phyloP scores from a whole-genome alignment of 208 protist genomes.

The Porcisia hertigi region DNA sequence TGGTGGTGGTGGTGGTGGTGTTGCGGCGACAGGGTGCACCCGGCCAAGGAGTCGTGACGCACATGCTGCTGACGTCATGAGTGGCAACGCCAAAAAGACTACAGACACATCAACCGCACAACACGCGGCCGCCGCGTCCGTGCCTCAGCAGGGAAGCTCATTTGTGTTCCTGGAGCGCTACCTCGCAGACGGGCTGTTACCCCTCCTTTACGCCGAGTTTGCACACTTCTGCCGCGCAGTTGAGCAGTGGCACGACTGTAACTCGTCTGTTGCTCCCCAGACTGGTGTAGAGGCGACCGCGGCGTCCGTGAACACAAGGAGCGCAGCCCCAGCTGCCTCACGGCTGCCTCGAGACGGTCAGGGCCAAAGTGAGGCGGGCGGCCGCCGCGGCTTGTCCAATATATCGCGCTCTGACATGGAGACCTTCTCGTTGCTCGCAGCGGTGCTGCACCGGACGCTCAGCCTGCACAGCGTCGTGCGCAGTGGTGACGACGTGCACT shows the following conservation, averaged over 20 bases:
- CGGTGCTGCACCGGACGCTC: conserved; percentile 5
- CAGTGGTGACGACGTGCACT: not conserved
- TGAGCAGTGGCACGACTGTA: conserved; percentile 4
- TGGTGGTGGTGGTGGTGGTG: not conserved
- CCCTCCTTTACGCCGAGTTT: conserved; percentile 8
- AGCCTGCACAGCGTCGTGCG: not conserved
- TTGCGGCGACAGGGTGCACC: not conserved
- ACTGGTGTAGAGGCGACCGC: not conserved
- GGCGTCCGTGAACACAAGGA: not conserved
- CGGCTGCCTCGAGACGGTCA: not conserved
- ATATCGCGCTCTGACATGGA: not conserved
- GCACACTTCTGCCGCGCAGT: conserved; percentile 1
- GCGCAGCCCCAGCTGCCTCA: not conserved
- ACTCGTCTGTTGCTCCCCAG: too few species aligned
- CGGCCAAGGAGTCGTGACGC: not conserved
- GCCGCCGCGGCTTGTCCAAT: not conserved
- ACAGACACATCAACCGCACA: not conserved
- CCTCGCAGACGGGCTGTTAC: not conserved
- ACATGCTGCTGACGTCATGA: not conserved
- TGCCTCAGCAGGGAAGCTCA: not conserved
- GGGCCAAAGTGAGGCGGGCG: not conserved
- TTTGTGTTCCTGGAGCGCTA: conserved; percentile 6
- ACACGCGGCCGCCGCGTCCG: not conserved
- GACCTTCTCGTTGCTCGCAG: not conserved
- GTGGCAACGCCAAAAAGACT: not conserved